Percentiles rank a stretch among this genome's conserved stretches.
Evolutionary conservation across 768 basidiomycete species (phyloP).

Genomic region (Dentipellis sp.): DNA sequence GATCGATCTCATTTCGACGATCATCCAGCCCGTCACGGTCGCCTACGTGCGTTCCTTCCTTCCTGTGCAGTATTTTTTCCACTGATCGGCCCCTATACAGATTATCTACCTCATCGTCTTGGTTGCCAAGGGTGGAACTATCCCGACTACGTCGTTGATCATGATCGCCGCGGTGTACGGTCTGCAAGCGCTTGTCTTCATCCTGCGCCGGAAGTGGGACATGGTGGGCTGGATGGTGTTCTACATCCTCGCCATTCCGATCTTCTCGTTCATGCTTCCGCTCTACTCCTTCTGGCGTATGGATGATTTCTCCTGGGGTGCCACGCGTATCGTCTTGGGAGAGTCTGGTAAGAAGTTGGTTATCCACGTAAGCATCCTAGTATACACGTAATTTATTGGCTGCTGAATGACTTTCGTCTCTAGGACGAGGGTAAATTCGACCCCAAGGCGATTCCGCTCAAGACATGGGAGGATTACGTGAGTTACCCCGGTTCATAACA

Average conservation of each 20-base stretch:
- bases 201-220: slow-evolving; percentile 93
- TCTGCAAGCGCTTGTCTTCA: slow-evolving; percentile 85
- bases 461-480: slow-evolving; percentile 95
- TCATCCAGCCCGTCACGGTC: slow-evolving; percentile 80
- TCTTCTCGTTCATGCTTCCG: slow-evolving; percentile 88
- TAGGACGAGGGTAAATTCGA: slow-evolving; percentile 99
- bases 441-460: slow-evolving; percentile 84
- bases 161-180: slow-evolving; percentile 95
- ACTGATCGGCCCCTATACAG: slow-evolving; percentile 28
- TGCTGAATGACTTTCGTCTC: slow-evolving; percentile 5
- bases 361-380: slow-evolving; percentile 61
- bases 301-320: slow-evolving; percentile 98
- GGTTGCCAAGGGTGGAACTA: slow-evolving; percentile 53
- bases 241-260: slow-evolving; percentile 91
- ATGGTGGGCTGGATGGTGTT: slow-evolving; percentile 98
- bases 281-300: slow-evolving; percentile 96
- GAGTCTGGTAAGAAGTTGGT: slow-evolving; percentile 94
- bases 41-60: slow-evolving; percentile 62
- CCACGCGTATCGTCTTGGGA: slow-evolving; percentile 85
- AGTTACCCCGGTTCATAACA: slow-evolving; percentile 18
- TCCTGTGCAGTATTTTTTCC: neutral
- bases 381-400: neutral
- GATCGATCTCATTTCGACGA: slow-evolving; percentile 86
- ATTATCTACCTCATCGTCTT: slow-evolving; percentile 84
- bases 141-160: slow-evolving; percentile 78